Conservation (phyloP, 2,329 filamentous ascomycete genomes). For the Cylindrodendrum hubeiense region DNA sequence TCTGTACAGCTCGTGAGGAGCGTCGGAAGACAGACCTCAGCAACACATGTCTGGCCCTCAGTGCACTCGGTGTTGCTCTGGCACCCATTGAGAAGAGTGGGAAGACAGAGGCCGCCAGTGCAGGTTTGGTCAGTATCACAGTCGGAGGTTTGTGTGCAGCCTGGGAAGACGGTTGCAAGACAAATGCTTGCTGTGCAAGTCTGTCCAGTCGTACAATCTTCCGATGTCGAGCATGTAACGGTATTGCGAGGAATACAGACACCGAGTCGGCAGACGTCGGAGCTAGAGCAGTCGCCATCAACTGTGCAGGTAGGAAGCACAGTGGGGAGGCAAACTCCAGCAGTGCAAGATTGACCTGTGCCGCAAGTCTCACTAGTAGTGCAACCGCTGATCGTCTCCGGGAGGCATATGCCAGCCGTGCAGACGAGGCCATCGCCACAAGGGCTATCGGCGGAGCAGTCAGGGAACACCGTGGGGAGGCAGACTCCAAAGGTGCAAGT, state of each 20-base stretch:
- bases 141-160: not conserved
- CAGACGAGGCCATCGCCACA: constrained; percentile 15
- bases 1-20: constrained; percentile 9
- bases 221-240: not conserved
- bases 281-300: not conserved
- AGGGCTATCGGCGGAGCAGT: not conserved
- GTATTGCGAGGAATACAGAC: constrained; percentile 9
- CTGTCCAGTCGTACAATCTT: not conserved
- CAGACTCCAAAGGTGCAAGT: constrained; percentile 17
- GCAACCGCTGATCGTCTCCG: constrained; percentile 3
- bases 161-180: not conserved
- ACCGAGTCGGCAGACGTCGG: constrained; percentile 9
- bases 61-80: not conserved
- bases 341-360: constrained; percentile 9
- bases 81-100: not conserved
- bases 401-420: constrained; percentile 16
- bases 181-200: constrained; percentile 9
- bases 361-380: constrained; percentile 6
- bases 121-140: constrained; percentile 10
- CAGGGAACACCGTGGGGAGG: constrained; percentile 10
- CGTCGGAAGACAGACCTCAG: not conserved
- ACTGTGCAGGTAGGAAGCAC: not conserved
- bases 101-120: constrained; percentile 7
- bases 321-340: constrained; percentile 15
- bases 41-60: not conserved